Base-by-base conservation (phyloP, 768 basidiomycete genomes). In the Tulasnella sp. region DNA sequence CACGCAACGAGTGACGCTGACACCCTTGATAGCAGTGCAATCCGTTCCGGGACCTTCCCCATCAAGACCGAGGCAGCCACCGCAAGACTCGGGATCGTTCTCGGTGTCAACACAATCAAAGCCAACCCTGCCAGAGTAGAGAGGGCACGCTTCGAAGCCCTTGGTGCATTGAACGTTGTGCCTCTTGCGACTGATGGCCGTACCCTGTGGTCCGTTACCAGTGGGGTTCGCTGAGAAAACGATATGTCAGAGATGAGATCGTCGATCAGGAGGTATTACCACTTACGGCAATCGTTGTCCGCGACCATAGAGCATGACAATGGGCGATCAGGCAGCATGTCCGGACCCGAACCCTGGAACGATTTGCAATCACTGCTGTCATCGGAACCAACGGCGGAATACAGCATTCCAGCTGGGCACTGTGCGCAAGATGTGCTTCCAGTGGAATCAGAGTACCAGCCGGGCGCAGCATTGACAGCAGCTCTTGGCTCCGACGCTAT, bases 11-110 rank as follows among this genome's bases (percentile, higher is more conserved):
- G 86, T 84, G 9, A 81, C 76, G 72, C 83, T 82, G 34, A 85
- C 85, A 68, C 85, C 81, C n/a, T 84, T 82, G 77, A 86, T 86
- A 9, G 81, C 80, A 70, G 85, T 85, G 80, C 86, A 87, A 79
- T 86, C 86, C 49, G 84, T 78, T 2, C 86, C 86, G 19, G 17
- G 15, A 40, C 67, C 76, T 15, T 69, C 54, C 36, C 67, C 77
- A 0, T 74, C 78, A 3, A 45, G 42, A n/a, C n/a, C 67, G 7
- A 76, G 7, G 67, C 75, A 76, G 22, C 75, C 75, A 15, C 75
- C 75, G 40, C 75, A 76, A 34, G 64, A 68, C 29, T 76, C 75
- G 7, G 69, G 39, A 54, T 76, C 67, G 38, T 25, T 69, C 29
- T 40, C 34, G 45, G 40, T 70, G 67, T 76, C 67, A 19, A 76